These are phyloP conservation scores for Lithohypha guttulata DNA, from an alignment of 2,329 filamentous ascomycete species.

Conservation along the genomic window DNA sequence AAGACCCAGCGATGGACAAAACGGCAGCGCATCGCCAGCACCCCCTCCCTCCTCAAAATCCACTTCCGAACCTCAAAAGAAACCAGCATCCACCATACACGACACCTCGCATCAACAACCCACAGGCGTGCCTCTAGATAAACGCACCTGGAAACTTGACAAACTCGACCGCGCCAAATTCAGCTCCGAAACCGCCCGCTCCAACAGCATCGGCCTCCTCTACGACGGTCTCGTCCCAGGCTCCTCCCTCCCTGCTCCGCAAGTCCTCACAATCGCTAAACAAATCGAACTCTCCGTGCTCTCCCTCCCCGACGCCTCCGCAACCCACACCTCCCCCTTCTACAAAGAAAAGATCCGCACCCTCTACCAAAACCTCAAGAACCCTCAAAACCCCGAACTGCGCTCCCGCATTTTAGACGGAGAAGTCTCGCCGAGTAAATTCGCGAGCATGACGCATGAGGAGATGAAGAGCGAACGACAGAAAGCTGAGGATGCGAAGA, in stretches of 20 bases:
- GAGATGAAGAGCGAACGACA: constrained; percentile 84
- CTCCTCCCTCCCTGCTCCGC: constrained; percentile 47
- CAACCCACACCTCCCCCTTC: constrained; percentile 52
- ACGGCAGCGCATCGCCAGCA: constrained; percentile 44
- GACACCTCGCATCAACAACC: no score
- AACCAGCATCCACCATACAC: constrained; percentile 5
- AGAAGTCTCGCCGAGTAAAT: constrained; percentile 58
- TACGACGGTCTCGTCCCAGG: constrained; percentile 84
- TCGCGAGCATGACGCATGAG: constrained; percentile 79
- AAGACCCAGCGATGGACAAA: constrained; percentile 25
- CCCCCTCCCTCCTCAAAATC: constrained; percentile 15
- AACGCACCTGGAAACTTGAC: constrained; percentile 73
- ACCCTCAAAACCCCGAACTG: constrained; percentile 71
- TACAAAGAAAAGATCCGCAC: constrained; percentile 88
- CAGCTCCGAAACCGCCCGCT: constrained; percentile 62
- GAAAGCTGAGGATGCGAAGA: constrained; percentile 60
- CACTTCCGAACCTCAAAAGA: constrained; percentile 37
- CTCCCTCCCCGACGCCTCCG: constrained; percentile 42
- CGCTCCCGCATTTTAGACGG: constrained; percentile 65
- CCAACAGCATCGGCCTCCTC: constrained; percentile 79
- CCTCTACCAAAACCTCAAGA: constrained; percentile 89
- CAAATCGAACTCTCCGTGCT: constrained; percentile 70
- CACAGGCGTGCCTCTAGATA: constrained; percentile 50
- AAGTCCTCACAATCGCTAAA: constrained; percentile 55
- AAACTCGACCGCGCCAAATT: constrained; percentile 60